Percentiles rank a stretch among this genome's conserved stretches.
phyloP scores from a whole-genome alignment of 306 rosid species.

The Cucurbita argyrosperma region DNA sequence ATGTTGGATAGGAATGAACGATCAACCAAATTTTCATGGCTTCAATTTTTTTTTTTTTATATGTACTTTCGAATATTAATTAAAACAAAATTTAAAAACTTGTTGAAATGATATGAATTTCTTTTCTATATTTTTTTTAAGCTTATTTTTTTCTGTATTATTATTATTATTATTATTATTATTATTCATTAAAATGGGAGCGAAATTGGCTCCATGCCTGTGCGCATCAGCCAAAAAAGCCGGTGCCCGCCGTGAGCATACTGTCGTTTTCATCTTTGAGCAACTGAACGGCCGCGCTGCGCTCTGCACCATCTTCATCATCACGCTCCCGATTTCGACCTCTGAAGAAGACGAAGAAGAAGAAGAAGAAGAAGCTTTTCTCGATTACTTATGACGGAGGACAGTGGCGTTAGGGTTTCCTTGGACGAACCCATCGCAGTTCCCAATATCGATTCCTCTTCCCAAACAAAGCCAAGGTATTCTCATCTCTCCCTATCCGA shows the following conservation, averaged over 20 bases:
- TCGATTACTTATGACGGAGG: slow-evolving; percentile 27
- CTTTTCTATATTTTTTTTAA: no score
- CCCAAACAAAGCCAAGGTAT: slow-evolving; percentile 74
- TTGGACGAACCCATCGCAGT: slow-evolving; percentile 18
- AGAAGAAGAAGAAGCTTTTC: background rate
- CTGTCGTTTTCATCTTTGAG: background rate
- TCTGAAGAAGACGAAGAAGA: background rate
- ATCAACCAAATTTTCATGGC: no score
- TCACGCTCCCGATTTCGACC: background rate
- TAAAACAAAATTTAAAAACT: no score
- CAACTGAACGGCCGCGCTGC: background rate
- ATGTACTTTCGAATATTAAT: no score
- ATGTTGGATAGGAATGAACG: no score
- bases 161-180: background rate
- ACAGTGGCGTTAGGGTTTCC: slow-evolving; percentile 42
- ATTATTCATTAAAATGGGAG: background rate
- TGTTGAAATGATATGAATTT: no score
- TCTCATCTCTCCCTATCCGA: background rate
- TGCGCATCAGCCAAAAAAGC: background rate
- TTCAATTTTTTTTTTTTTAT: no score
- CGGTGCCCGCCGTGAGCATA: background rate
- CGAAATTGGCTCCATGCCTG: background rate
- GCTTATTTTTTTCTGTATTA: no score
- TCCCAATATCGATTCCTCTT: slow-evolving; percentile 22
- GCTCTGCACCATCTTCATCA: background rate